These are phyloP conservation scores for Botrytis elliptica DNA, from an alignment of 2,329 filamentous ascomycete genomes.

Conservation along the genomic window DNA sequence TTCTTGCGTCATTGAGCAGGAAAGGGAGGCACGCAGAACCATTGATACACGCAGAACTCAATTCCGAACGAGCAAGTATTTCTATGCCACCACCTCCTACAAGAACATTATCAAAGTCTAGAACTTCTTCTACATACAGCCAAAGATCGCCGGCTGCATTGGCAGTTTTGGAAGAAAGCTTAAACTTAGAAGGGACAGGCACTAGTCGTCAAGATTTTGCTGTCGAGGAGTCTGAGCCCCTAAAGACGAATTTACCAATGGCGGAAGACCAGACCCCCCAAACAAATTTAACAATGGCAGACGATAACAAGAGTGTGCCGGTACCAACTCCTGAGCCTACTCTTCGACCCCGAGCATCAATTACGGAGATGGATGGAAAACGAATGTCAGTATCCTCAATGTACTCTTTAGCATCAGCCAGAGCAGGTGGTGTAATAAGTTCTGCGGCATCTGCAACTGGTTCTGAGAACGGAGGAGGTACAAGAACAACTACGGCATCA, in stretches of 20 bases:
- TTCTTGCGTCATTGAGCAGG: conserved; percentile 41
- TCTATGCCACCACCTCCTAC: conserved; percentile 60
- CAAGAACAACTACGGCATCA: conserved; percentile 30
- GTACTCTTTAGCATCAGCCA: conserved; percentile 64
- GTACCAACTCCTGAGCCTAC: conserved; percentile 49
- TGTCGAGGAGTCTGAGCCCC: conserved; percentile 51
- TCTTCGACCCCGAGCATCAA: conserved; percentile 47
- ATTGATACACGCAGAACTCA: conserved; percentile 52
- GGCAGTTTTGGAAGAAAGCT: conserved; percentile 38
- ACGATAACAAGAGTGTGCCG: conserved; percentile 29
- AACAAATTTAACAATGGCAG: conserved; percentile 41
- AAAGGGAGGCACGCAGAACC: conserved; percentile 61
- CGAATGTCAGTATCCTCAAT: conserved; percentile 72
- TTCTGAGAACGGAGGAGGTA: conserved; percentile 46
- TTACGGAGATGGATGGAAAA: conserved; percentile 56
- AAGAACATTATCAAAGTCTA: conserved; percentile 43
- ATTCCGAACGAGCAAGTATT: conserved; percentile 59
- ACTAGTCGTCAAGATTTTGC: conserved; percentile 44
- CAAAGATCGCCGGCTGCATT: conserved; percentile 45
- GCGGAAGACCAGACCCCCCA: conserved; percentile 41
- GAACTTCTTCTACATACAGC: conserved; percentile 37
- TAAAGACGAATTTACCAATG: conserved; percentile 44
- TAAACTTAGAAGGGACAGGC: conserved; percentile 28
- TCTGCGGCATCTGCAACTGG: conserved; percentile 54
- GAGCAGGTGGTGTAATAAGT: conserved; percentile 47